Base-by-base conservation (phyloP, 192 early-diverging fungal species). In the Thamnidium elegans region DNA sequence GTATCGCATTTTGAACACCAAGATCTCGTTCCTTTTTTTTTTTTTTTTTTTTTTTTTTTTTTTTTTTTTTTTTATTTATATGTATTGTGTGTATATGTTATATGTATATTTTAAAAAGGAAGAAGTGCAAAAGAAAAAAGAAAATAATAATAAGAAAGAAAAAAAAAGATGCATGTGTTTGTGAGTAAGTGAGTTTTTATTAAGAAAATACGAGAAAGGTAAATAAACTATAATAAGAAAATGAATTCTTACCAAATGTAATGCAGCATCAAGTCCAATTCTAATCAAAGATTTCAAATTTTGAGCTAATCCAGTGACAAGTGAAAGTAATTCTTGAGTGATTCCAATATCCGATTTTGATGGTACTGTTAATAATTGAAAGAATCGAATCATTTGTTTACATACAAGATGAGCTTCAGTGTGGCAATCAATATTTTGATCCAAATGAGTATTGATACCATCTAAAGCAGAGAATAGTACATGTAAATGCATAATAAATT, bases 341-440 rank as follows among this genome's bases (percentile, higher is more conserved):
- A 90, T 83, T 2, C 81, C 82, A 21, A 79, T 55, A 55, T 59
- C 43, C 14, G 61, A 32, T 64, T 86, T 70, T 45, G 87, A 79
- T 1, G 88, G 87, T 62, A 89, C 83, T 4, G 89, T 88, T 32
- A 99, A 78, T 14, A 96, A 67, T 13, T 92, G 86, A 74, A 99
- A 97, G 73, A 98, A 98, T 60, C 86, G 87, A 39, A 95, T 86
- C 36, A 95, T 92, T 72, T 90, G 90, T 67, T 93, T 94, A 62
- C 91, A 92, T 56, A 99, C 81, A 71, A 94, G 83, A 77, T 92
- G 94, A 26, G 94, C 93, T 76, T 97, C 94, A 42, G 88, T 77
- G 42, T 83, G 84, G 68, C 89, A 83, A 56, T 90, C 81, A 48
- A 48, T 9, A 15, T 19, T 19, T 48, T 48, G 46, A 15, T 48